Conservation (phyloP, 768 basidiomycete genomes). For the Tricholoma sp. region DNA sequence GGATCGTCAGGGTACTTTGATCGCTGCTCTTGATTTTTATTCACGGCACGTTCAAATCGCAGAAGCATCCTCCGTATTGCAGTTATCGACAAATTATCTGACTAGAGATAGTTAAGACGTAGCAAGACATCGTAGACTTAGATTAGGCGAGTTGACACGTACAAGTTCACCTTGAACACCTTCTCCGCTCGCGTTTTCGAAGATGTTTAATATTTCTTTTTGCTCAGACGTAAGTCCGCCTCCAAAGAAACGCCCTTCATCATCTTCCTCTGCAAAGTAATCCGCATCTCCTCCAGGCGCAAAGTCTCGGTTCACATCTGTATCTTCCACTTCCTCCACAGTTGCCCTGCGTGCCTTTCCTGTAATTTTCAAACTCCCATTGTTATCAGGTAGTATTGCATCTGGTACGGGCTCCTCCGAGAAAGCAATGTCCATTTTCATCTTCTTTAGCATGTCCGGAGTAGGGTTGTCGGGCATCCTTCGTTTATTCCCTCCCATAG, state of each 20-base stretch:
- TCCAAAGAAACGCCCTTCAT: conserved; percentile 89
- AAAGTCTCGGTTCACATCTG: conserved; percentile 45
- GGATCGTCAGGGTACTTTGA: conserved; percentile 95
- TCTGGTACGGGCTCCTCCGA: conserved; percentile 5
- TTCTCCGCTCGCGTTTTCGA: conserved; percentile 69
- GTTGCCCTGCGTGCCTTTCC: conserved; percentile 37
- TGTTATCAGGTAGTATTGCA: conserved; percentile 5
- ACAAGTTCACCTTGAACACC: conserved; percentile 61
- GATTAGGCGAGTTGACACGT: conserved; percentile 22
- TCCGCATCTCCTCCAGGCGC: conserved; percentile 87
- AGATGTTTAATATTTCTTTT: conserved; percentile 93
- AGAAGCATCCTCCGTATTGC: conserved; percentile 70
- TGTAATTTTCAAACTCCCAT: conserved; percentile 8
- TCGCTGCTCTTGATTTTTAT: conserved; percentile 94
- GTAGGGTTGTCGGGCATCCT: conserved; percentile 74
- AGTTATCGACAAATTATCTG: conserved; percentile 63
- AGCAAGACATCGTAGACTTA: conserved; percentile 15
- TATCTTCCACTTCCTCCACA: conserved; percentile 62
- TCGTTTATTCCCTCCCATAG: conserved; percentile 59
- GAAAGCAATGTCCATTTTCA: conserved; percentile 48
- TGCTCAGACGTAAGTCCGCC: conserved; percentile 91
- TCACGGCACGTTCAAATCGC: conserved; percentile 81
- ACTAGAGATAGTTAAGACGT: conserved; percentile 31
- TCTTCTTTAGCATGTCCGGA: conserved; percentile 78
- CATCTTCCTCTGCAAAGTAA: conserved; percentile 88